Conservation (phyloP, 768 basidiomycete species). For the Ramaria sp. region DNA sequence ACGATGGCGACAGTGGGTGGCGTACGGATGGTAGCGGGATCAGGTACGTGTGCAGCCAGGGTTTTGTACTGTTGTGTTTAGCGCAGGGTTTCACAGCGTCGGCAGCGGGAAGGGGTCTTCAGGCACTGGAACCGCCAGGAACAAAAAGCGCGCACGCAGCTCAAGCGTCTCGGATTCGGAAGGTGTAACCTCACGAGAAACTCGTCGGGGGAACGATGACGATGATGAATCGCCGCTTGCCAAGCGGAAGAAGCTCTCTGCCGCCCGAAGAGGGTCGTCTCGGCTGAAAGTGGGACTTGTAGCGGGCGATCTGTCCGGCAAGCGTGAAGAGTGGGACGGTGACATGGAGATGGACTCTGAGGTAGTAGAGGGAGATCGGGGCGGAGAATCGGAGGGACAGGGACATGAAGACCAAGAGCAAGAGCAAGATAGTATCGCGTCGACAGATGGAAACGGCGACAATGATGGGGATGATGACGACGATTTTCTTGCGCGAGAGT, state of each 20-base stretch:
- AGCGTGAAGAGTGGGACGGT: not conserved
- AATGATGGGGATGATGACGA: not conserved
- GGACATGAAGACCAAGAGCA: not conserved
- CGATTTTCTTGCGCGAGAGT: slow-evolving; percentile 6
- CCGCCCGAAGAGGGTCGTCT: slow-evolving; percentile 54
- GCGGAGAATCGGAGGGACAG: not conserved
- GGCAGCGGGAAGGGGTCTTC: no score
- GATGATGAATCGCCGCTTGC: slow-evolving; percentile 54
- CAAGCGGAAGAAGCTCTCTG: slow-evolving; percentile 69
- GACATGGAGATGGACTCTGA: no score
- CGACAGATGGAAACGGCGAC: not conserved
- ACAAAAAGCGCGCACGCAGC: slow-evolving; percentile 63
- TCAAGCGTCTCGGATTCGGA: slow-evolving; percentile 56
- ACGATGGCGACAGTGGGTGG: slow-evolving; percentile 14
- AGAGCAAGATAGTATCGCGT: not conserved
- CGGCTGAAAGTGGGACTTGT: not conserved
- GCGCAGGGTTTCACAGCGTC: not conserved
- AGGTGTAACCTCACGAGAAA: slow-evolving; percentile 20
- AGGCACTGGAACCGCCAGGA: slow-evolving; percentile 20
- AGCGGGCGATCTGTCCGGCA: not conserved
- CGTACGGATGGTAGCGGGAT: slow-evolving; percentile 18
- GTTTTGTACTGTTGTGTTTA: no score
- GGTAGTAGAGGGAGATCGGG: not conserved
- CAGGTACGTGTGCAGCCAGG: not conserved
- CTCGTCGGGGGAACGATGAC: slow-evolving; percentile 15